Evolutionary conservation across 306 rosid species (phyloP).

Genomic region (Lathyrus aphaca): DNA sequence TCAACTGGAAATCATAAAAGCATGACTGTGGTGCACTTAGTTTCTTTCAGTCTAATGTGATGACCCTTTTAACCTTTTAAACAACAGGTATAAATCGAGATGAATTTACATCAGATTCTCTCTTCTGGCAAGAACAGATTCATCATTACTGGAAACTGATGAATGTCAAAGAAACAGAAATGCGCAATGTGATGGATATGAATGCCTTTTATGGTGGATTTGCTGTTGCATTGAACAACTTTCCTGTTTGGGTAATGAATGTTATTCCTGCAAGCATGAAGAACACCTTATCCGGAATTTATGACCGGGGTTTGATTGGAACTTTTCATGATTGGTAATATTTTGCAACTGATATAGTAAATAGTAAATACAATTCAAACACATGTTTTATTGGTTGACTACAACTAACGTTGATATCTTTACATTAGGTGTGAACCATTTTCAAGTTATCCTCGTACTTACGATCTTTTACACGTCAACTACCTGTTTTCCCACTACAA

Average conservation of each 20-base stretch:
- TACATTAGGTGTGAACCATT: constrained; percentile 85
- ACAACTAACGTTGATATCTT: constrained; percentile 36
- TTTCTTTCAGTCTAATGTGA: constrained; percentile 31
- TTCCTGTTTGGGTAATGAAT: constrained; percentile 86
- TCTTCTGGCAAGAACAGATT: constrained; percentile 77
- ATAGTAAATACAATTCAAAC: background rate
- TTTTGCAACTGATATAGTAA: constrained; percentile 12
- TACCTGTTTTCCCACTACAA: constrained; percentile 76
- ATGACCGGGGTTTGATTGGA: constrained; percentile 77
- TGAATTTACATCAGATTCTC: constrained; percentile 61
- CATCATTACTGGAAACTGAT: constrained; percentile 75
- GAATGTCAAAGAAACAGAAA: constrained; percentile 58
- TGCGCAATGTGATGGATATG: constrained; percentile 95
- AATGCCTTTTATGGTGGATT: constrained; percentile 88
- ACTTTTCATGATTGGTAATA: constrained; percentile 89
- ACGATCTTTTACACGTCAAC: constrained; percentile 82
- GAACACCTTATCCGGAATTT: constrained; percentile 82
- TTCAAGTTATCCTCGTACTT: constrained; percentile 92
- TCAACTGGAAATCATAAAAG: too few species aligned
- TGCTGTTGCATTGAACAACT: constrained; percentile 60
- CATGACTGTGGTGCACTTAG: constrained; percentile 13
- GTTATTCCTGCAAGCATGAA: constrained; percentile 75
- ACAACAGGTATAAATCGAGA: constrained; percentile 63
- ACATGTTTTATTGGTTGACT: constrained; percentile 2
- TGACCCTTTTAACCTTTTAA: constrained; percentile 36